phyloP scores from a whole-genome alignment of 1,284 basidiomycete genomes.

The Cutaneotrichosporon cutaneum region DNA sequence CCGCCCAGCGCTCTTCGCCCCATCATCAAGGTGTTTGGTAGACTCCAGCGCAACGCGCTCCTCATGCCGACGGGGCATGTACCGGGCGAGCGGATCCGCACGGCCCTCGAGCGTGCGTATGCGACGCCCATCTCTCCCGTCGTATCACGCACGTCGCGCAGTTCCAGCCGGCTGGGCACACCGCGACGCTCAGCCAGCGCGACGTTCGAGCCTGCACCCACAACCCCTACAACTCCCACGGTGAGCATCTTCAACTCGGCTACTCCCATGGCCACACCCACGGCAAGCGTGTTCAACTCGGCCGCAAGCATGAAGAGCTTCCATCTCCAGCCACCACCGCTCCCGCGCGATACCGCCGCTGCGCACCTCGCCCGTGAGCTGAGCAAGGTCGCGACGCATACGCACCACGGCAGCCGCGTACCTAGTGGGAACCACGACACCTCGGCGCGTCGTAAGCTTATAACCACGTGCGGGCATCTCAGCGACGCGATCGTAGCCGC shows the following conservation, averaged over 20 bases:
- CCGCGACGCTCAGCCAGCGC: neutral
- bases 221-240: neutral
- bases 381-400: conserved; percentile 17
- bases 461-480: conserved; percentile 12
- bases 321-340: neutral
- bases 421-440: neutral
- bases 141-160: neutral
- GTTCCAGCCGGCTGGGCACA: neutral
- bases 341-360: conserved; percentile 1
- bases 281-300: neutral
- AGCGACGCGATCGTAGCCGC: conserved; percentile 17
- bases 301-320: neutral
- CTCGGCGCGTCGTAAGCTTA: conserved; percentile 11
- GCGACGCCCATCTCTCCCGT: conserved; percentile 15
- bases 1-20: conserved; percentile 24
- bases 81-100: conserved; percentile 45
- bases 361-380: conserved; percentile 17
- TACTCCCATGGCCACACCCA: neutral
- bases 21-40: conserved; percentile 30
- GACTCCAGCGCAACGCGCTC: conserved; percentile 43
- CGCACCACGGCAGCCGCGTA: neutral
- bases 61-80: conserved; percentile 43
- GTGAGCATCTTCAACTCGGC: neutral
- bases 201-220: too few relatives aligned
- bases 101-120: conserved; percentile 35